Conservation (phyloP, 805 yeast genomes). For the Kuraishia cidri region DNA sequence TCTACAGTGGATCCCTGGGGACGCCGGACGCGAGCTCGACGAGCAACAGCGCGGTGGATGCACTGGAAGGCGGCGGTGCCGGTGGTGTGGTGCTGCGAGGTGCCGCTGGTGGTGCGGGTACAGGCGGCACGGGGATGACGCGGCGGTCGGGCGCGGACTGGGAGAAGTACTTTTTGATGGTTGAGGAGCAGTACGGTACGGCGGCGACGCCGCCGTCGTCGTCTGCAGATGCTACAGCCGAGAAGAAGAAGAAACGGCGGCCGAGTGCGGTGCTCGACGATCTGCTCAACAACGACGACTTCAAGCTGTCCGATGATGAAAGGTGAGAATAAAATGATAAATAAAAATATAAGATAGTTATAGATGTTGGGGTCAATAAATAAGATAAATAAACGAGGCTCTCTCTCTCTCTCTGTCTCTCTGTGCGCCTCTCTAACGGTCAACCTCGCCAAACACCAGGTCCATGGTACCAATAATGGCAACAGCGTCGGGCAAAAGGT, state of each 20-base stretch:
- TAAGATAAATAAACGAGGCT: background rate
- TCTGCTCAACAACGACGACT: background rate
- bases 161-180: background rate
- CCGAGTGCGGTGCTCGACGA: conserved; percentile 3
- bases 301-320: too few relatives aligned
- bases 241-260: conserved; percentile 1
- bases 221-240: background rate
- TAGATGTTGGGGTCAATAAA: conserved; percentile 1
- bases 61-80: background rate
- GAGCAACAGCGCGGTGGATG: background rate
- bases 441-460: conserved; percentile 90
- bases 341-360: conserved; percentile 1
- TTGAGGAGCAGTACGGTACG: background rate
- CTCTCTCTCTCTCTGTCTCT: background rate
- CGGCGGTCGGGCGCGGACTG: background rate
- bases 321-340: conserved; percentile 1
- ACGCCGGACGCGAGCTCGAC: too few relatives aligned
- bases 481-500: conserved; percentile 84
- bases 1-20: too few relatives aligned
- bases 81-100: background rate
- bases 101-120: background rate
- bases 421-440: too few relatives aligned
- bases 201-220: background rate
- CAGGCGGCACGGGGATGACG: background rate
- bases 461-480: conserved; percentile 95